Percentiles rank a stretch among this genome's conserved stretches.
Evolutionary conservation across 768 basidiomycete genomes (phyloP).

Genomic region (Amanita phalloides): DNA sequence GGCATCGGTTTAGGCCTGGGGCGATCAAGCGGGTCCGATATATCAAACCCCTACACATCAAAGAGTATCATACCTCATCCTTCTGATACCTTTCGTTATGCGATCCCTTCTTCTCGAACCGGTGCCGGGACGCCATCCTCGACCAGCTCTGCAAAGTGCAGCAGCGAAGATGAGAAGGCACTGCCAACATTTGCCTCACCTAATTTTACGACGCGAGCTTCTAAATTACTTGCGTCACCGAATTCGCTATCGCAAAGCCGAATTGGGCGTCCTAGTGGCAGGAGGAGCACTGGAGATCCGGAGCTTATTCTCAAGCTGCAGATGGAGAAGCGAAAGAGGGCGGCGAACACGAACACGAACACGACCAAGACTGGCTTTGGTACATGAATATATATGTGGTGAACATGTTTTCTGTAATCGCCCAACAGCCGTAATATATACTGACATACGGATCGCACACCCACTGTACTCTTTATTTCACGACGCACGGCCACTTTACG

Average conservation of each 20-base stretch:
- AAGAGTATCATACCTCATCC: background rate
- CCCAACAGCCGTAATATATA: background rate
- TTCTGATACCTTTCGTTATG: background rate
- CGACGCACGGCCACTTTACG: conserved; percentile 1
- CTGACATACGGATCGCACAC: conserved; percentile 2
- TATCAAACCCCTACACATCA: conserved; percentile 16
- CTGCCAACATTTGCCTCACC: conserved; percentile 2
- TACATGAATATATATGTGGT: background rate
- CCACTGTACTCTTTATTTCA: conserved; percentile 5
- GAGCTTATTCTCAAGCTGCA: conserved; percentile 5
- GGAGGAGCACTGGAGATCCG: conserved; percentile 19
- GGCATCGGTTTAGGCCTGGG: conserved; percentile 36
- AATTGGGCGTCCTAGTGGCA: conserved; percentile 30
- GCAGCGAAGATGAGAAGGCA: conserved; percentile 6
- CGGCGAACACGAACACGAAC: conserved; percentile 2
- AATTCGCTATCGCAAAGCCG: conserved; percentile 27
- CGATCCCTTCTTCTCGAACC: conserved; percentile 21
- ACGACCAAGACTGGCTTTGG: conserved; percentile 1
- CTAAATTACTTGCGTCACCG: conserved; percentile 13
- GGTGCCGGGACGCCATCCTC: conserved; percentile 30
- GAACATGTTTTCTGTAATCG: background rate
- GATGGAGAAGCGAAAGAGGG: conserved; percentile 6
- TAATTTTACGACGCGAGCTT: background rate
- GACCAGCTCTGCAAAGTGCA: conserved; percentile 12
- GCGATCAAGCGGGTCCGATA: conserved; percentile 29